phyloP scores from a whole-genome alignment of 805 yeast species.

The Yarrowia sp. region DNA sequence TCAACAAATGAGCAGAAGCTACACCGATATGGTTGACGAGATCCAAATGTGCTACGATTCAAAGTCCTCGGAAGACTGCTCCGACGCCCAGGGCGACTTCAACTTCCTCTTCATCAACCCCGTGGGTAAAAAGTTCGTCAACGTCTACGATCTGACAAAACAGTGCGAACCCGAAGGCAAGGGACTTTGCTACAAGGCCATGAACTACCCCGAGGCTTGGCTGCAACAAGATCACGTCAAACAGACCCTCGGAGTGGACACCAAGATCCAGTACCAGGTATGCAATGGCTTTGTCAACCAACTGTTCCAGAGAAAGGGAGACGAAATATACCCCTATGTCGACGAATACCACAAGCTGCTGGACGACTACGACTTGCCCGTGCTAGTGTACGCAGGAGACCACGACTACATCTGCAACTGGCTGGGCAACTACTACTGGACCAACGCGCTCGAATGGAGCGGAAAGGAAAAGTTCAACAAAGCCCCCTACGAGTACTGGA shows the following conservation, averaged over 20 bases:
- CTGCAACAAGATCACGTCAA: background rate
- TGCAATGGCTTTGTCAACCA: background rate
- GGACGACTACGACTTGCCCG: constrained; percentile 57
- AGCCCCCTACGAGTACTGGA: constrained; percentile 37
- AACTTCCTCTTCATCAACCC: constrained; percentile 9
- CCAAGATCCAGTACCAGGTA: background rate
- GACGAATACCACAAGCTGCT: constrained; percentile 55
- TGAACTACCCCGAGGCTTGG: constrained; percentile 4
- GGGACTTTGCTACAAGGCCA: constrained; percentile 6
- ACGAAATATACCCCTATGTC: constrained; percentile 62
- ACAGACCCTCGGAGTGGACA: background rate
- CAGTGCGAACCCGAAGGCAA: constrained; percentile 6
- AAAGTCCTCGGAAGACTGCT: constrained; percentile 71
- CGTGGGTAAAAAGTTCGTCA: background rate
- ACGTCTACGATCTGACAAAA: background rate
- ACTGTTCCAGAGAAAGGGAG: constrained; percentile 45
- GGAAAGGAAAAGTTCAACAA: constrained; percentile 48
- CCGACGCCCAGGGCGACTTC: constrained; percentile 83
- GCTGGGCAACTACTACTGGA: constrained; percentile 89
- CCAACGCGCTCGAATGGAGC: constrained; percentile 66
- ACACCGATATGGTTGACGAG: constrained; percentile 42
- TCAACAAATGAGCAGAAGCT: constrained; percentile 34
- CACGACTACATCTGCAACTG: constrained; percentile 91
- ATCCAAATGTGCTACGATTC: constrained; percentile 70
- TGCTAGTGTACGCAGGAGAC: constrained; percentile 86